Base-by-base conservation (phyloP, 1,284 basidiomycete genomes). In the Rhodotorula sp. region DNA sequence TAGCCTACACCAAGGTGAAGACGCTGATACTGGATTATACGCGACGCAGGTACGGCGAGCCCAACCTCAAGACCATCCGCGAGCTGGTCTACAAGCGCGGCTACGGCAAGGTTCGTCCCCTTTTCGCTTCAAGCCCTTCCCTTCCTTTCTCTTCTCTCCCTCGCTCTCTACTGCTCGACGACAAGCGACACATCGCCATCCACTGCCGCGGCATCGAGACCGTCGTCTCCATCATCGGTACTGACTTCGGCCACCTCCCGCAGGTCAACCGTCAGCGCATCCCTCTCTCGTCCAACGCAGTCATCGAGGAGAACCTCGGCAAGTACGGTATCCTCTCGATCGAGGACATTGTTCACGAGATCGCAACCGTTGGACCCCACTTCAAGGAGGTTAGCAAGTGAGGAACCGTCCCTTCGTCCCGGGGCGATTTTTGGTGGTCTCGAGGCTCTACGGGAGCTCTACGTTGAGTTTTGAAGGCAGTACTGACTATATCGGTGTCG, bases 41-140 rank as follows among this genome's bases (percentile, higher is more conserved):
- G 39, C 39, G 39, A 44, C 39, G 39, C 39, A 44, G 39, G 39
- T 97, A 95, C 81, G 94, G 93, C 82, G 92, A 94, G 82, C 91
- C 93, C 71, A 97, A 97, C 86, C 85, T 98, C 79, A 97, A 97
- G 84, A 89, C 94, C 57, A 89, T 98, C 81, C 92, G 94, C 77
- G 95, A 98, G 83, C 85, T 99, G 74, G 89, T 99, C 84, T 99
- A 99, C 90, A 99, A 99, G 88, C 92, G 96, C 77, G 96, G 96
- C 71, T 98, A 97, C 82, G 96, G 94, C 82, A 99, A 98, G 86
- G 39, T 44, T 44, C 39, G 39, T 44, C 39, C 13, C 39, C 9
- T 44, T 17, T 13, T 6, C 36, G 39, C 39, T 44, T 44, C 39
- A 10, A 15, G 39, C 39, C 39, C 13, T n/a, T n/a, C n/a, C n/a